These are phyloP conservation scores for Pseudogymnoascus sp. DNA, from an alignment of 2,329 filamentous ascomycete genomes.

Conservation along the genomic window DNA sequence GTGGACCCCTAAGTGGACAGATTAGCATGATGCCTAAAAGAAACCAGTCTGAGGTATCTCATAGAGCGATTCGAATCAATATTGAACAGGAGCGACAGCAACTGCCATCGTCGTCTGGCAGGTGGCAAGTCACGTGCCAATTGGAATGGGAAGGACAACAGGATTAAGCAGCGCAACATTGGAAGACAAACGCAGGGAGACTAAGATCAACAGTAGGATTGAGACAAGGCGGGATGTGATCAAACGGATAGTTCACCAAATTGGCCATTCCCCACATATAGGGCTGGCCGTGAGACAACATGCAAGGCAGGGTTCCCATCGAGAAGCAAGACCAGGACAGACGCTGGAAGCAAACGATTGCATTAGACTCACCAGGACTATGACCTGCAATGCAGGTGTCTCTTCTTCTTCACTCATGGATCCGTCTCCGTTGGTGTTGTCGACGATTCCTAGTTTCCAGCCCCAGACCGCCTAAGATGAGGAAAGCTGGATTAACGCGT, in stretches of 20 bases:
- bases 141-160: not conserved
- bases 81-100: not conserved
- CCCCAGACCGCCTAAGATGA: not conserved
- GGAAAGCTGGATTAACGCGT: not conserved
- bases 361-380: constrained; percentile 57
- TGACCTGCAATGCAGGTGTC: constrained; percentile 58
- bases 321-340: not conserved
- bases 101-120: not conserved
- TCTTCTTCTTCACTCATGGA: not conserved
- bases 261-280: not conserved
- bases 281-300: not conserved
- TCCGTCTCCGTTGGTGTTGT: not conserved
- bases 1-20: constrained; percentile 62
- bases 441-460: not conserved
- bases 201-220: not conserved
- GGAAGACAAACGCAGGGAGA: not conserved
- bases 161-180: not conserved
- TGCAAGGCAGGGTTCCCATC: not conserved
- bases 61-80: not conserved
- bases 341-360: not conserved
- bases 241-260: constrained; percentile 4
- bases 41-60: not conserved
- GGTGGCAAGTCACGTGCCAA: not conserved
- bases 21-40: not conserved
- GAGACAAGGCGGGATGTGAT: not conserved